These are phyloP conservation scores for Crinitomyces ghanaensis DNA, from an alignment of 805 yeast species.

Conservation along the genomic window DNA sequence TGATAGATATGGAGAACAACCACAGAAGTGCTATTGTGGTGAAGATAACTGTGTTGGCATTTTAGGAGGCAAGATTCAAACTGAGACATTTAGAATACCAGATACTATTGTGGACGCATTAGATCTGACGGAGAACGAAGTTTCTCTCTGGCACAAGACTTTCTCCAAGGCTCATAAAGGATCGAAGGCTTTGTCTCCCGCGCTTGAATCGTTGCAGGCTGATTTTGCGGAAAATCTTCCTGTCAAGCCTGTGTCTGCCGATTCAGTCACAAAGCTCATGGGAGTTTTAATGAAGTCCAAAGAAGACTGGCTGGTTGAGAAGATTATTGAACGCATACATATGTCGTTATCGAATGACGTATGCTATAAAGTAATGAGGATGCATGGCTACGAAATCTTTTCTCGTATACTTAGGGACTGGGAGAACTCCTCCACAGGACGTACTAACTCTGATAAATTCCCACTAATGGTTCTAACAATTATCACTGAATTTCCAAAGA, in stretches of 20 bases:
- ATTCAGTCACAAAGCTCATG: conserved; percentile 68
- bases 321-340: conserved; percentile 57
- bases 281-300: conserved; percentile 69
- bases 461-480: conserved; percentile 38
- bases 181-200: conserved; percentile 3
- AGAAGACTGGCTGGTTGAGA: conserved; percentile 50
- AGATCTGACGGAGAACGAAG: conserved; percentile 58
- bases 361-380: conserved; percentile 49
- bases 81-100: conserved; percentile 74
- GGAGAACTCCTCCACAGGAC: too few relatives aligned
- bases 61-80: conserved; percentile 95
- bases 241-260: conserved; percentile 38
- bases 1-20: conserved; percentile 89
- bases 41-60: conserved; percentile 85
- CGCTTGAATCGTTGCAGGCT: conserved; percentile 33
- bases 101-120: conserved; percentile 76
- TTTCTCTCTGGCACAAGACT: conserved; percentile 44
- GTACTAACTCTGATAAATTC: too few relatives aligned
- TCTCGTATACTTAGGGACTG: conserved; percentile 38
- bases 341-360: conserved; percentile 40
- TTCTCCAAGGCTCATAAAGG: conserved; percentile 40
- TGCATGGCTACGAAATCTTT: conserved; percentile 81
- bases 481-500: conserved; percentile 51
- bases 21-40: conserved; percentile 92
- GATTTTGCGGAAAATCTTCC: conserved; percentile 51